phyloP scores from a whole-genome alignment of 208 protist species.

The Eutreptiella sp. region DNA sequence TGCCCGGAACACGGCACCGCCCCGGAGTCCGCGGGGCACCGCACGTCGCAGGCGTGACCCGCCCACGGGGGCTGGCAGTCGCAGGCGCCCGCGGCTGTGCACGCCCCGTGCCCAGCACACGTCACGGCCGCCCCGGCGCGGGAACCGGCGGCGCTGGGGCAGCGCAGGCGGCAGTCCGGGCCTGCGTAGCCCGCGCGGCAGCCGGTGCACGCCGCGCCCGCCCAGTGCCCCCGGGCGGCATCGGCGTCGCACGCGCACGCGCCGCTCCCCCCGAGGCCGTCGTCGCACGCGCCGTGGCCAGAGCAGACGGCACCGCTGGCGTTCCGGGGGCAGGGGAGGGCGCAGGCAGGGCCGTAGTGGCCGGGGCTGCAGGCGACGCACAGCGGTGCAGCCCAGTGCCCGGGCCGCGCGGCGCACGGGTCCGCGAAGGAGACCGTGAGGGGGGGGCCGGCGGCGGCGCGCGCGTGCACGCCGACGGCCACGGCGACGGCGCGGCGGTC shows the following conservation, averaged over 20 bases:
- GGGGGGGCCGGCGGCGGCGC: too few relatives aligned
- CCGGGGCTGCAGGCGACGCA: conserved; percentile 1
- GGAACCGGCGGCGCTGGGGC: not conserved
- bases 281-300: conserved; percentile 19
- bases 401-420: too few relatives aligned
- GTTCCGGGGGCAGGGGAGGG: not conserved
- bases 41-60: conserved; percentile 3
- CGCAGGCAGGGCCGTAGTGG: not conserved
- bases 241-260: conserved; percentile 5
- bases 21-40: conserved; percentile 7
- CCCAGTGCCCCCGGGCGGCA: not conserved
- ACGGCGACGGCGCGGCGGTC: too few relatives aligned
- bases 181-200: not conserved
- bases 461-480: too few relatives aligned
- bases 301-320: not conserved
- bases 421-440: too few relatives aligned
- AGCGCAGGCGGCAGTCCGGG: not conserved
- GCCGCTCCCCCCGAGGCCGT: conserved; percentile 2
- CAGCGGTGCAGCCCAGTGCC: not conserved
- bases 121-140: conserved; percentile 12
- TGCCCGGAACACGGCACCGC: conserved; percentile 5
- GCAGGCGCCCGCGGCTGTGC: not conserved
- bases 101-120: too few relatives aligned
- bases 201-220: not conserved
- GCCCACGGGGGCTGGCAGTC: not conserved